Evolutionary conservation across 2,329 filamentous ascomycete species (phyloP), one percentile per base, ranked within the genome.

Genomic region (Xylariaceae sp.): DNA sequence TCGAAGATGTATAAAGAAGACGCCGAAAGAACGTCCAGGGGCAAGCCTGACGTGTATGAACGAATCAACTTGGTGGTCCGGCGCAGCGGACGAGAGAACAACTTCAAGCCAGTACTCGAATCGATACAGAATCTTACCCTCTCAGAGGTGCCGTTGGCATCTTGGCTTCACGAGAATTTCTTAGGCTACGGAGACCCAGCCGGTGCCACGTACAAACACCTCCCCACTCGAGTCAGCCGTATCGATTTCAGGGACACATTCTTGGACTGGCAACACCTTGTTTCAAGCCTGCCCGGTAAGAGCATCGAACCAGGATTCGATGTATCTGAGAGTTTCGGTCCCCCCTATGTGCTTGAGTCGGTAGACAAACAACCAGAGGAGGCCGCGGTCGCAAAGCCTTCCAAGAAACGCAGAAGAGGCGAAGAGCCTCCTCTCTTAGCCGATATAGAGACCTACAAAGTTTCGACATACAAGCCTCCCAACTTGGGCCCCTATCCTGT

Each of bases 131-230:
- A 77, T 43, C 72, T 98, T 19, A 83, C 87, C 2, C 68, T 94
- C 21, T 88, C 88, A 1, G 85, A 94, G 47, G 80, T 90, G 14
- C 83, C 85, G 5, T 70, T 96, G 34, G 88, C 92, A 11, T 75
- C 80, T 2, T 98, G 92, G 92, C 69, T 98, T 27, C 87, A 94
- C 51, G 92, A 96, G 46, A 90, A 96, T 8, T 98, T 96, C 58
- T 67, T 98, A n/a, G 92, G 92, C 3, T 96, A 94, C 56, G 92
- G 92, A 29, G 89, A 98, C 58, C 90, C 92, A 37, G 75, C 86
- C 19, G 81, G 84, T 38, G 92, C 92, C 21, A 83, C 78, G 15
- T 94, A 94, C 62, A 87, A 84, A 43, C 80, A 87, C 32, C 64
- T 98, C 12, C 64, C 83, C 2, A 92, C 87, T 55, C 75, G 80